Evolutionary conservation across 768 basidiomycete species (phyloP), one percentile per base, ranked within the genome.

Genomic region (Serendipita indica): DNA sequence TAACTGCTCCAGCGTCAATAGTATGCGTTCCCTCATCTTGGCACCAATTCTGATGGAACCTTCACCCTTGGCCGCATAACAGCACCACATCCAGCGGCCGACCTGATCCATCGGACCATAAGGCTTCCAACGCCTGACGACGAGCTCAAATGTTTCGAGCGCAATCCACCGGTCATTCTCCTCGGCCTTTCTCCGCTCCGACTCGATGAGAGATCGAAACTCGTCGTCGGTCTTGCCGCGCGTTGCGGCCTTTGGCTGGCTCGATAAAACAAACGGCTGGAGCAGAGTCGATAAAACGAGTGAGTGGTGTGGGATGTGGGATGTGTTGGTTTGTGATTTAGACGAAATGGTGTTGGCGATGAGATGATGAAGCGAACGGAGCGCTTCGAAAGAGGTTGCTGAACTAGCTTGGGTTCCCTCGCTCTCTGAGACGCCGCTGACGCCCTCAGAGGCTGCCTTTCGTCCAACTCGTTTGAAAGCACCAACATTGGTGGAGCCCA

Each of bases 51-150:
- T 75, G 6, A 74, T 72, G 16, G 75, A 72, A 4, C 70, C 62
- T 37, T 72, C 69, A 18, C 73, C 72, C 4, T 73, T 67, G 0
- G 79, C 79, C 6, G 83, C 83, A 62, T 77, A 78, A 63, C 80
- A 79, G 65, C 84, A 86, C 86, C 86, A 89, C 30, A 83, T 62
- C 63, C 76, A 79, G 25, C 85, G 78, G 60, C 80, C 79, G 7
- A 83, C 71, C 57, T 75, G 77, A 22, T 69, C 71, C 63, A 75
- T 65, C 22, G 37, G 73, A 62, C 32, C 52, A 52, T 20, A 33
- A 56, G 16, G 12, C 33, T 39, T 22, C 83, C 84, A 88, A 6
- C 78, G 75, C 63, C 75, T 79, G 12, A 74, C 69, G 32, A 79
- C 66, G 22, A 78, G 66, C 60, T 84, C 82, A 62, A 85, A 86